Evolutionary conservation across 176 grass and related monocot genomes (phyloP), one percentile per base, ranked within the genome.

Genomic region (Lolium perenne): DNA sequence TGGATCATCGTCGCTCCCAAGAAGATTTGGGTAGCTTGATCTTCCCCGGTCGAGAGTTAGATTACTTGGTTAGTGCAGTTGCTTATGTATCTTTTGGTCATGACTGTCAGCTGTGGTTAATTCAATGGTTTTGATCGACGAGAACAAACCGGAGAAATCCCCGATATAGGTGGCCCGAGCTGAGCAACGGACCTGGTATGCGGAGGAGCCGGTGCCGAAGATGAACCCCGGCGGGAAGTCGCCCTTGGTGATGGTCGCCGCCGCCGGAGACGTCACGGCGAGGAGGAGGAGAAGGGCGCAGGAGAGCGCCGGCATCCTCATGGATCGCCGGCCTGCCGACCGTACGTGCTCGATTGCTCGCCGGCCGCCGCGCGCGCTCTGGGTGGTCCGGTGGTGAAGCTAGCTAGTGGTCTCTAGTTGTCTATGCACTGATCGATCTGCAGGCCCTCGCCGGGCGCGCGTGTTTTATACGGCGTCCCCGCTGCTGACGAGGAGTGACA

Each of bases 181-280:
- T 43, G 41, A 43, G 41, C 41, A 43, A 43, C 6, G 41, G 41
- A 95, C 93, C 93, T 95, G 93, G 83, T 90, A 90, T 35, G 93
- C 93, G n/a, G 93, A 95, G 74, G 93, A 86, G 77, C 93, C 93
- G 82, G 83, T 88, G 71, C 90, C 93, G 76, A 95, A 95, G 74
- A 95, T 63, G 81, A 95, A 95, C 8, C 79, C 88, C 18, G 81
- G 12, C 1, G 93, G 93, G 79, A 90, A 95, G 67, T 92, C 93
- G 11, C 55, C 82, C 54, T 70, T 83, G 82, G 85, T 92, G 82
- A 95, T 84, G 7, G 71, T 74, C 8, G 80, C 29, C 38, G 71
- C 43, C 5, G 15, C 11, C 40, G 60, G 13, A 59, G 57, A 26
- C 69, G 2, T 72, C 8, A 17, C 38, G 41, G 20, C 43, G 43